phyloP scores from a whole-genome alignment of 306 rosid species.

The Amphicarpaea edgeworthii region DNA sequence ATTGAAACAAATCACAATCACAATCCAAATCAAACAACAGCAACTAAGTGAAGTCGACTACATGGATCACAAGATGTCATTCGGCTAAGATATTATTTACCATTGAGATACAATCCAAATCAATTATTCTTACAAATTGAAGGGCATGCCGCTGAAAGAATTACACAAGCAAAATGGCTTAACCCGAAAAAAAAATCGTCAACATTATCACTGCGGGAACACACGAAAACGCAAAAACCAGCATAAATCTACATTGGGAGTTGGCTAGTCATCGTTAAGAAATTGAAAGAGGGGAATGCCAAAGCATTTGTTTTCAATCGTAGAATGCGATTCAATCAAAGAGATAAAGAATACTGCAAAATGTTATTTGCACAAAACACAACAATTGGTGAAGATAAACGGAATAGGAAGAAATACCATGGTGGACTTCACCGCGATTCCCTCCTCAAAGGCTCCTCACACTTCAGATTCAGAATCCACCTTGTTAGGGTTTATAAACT shows the following conservation, averaged over 20 bases:
- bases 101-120: neutral
- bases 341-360: neutral
- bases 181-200: neutral
- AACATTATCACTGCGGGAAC: neutral
- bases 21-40: neutral
- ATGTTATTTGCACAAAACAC: too few relatives aligned
- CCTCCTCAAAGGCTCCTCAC: neutral
- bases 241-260: neutral
- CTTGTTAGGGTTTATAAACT: conserved; percentile 27
- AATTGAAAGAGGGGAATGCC: neutral
- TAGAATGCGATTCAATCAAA: conserved; percentile 3
- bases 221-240: neutral
- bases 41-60: neutral
- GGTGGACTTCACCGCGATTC: conserved; percentile 1
- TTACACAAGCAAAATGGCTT: neutral
- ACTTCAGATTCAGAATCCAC: neutral
- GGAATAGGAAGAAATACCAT: conserved; percentile 40
- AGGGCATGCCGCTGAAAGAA: neutral
- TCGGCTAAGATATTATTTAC: neutral
- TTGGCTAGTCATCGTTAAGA: neutral
- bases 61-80: too few relatives aligned
- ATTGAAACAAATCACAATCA: neutral
- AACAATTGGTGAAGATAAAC: neutral
- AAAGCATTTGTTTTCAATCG: neutral
- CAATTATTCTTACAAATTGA: neutral